A percentile compares a stretch with the other conserved stretches of the same genome.
phyloP scores from a whole-genome alignment of 1,284 basidiomycete genomes.

The Ceratobasidium sp. region DNA sequence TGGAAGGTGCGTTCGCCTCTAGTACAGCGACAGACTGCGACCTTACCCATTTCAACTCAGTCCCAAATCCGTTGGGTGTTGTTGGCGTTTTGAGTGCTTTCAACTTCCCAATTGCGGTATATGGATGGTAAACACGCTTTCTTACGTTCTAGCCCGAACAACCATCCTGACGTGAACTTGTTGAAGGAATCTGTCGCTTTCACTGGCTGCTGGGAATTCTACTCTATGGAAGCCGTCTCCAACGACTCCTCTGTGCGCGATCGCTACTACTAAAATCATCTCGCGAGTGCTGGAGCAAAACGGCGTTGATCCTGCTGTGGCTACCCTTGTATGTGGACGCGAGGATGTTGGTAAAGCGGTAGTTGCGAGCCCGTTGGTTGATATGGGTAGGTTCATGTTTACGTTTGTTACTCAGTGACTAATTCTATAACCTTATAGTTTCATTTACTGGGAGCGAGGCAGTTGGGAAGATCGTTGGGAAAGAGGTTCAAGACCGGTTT shows the following conservation, averaged over 20 bases:
- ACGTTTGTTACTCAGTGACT: background rate
- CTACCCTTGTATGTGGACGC: constrained; percentile 84
- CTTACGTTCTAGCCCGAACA: constrained; percentile 33
- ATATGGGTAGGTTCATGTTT: constrained; percentile 66
- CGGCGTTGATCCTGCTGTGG: constrained; percentile 82
- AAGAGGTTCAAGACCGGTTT: constrained; percentile 80
- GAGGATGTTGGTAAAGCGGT: constrained; percentile 83
- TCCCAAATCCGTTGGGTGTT: constrained; percentile 92
- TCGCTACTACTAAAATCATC: constrained; percentile 89
- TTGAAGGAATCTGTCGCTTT: constrained; percentile 87
- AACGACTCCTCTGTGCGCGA: constrained; percentile 85
- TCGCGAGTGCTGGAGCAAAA: constrained; percentile 83
- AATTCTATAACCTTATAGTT: constrained; percentile 59
- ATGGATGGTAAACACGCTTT: constrained; percentile 71
- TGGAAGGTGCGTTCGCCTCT: constrained; percentile 68
- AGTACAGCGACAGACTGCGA: background rate
- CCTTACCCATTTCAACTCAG: constrained; percentile 55
- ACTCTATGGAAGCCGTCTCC: constrained; percentile 96
- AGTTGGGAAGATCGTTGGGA: constrained; percentile 85
- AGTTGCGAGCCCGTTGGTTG: constrained; percentile 76
- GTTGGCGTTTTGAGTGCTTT: constrained; percentile 91
- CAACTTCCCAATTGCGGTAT: constrained; percentile 94
- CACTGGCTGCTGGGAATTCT: constrained; percentile 89
- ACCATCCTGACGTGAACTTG: constrained; percentile 44
- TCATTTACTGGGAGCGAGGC: constrained; percentile 95